Conservation (phyloP, 2,329 filamentous ascomycete genomes). For the Ophiostoma novo-ulmi region DNA sequence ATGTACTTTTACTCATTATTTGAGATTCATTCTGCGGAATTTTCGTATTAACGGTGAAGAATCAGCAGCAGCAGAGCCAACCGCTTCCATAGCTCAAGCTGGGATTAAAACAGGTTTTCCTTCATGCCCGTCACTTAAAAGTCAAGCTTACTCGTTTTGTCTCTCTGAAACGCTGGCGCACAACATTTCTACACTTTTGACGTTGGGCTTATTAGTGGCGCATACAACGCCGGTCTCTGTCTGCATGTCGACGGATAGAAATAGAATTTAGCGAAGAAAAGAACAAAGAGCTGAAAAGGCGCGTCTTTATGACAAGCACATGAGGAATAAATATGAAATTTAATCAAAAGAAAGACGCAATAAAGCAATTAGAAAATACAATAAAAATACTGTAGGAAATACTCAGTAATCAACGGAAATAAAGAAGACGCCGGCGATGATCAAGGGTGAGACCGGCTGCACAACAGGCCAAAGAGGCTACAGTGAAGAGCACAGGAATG, state of each 20-base stretch:
- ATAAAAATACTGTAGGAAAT: neutral
- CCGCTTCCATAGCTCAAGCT: neutral
- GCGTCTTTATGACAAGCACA: neutral
- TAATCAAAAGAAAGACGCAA: neutral
- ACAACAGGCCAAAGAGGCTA: neutral
- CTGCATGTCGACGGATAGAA: neutral
- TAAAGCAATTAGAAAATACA: neutral
- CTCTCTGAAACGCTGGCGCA: conserved; percentile 15
- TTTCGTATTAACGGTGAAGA: conserved; percentile 4
- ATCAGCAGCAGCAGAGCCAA: neutral
- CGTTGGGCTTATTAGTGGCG: neutral
- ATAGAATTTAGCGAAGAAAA: neutral
- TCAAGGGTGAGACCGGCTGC: neutral
- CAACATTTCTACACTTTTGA: neutral
- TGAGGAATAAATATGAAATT: neutral
- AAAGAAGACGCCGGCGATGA: neutral
- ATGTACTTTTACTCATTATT: neutral
- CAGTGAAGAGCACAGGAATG: conserved; percentile 2
- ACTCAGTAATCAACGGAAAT: neutral
- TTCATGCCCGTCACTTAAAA: neutral
- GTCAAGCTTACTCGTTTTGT: neutral
- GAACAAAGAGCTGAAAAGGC: neutral
- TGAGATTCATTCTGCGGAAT: neutral
- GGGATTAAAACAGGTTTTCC: conserved; percentile 13
- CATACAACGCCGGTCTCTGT: too few species aligned